These are phyloP conservation scores for Lactifluus piperatus DNA, from an alignment of 768 basidiomycete genomes.

Conservation along the genomic window DNA sequence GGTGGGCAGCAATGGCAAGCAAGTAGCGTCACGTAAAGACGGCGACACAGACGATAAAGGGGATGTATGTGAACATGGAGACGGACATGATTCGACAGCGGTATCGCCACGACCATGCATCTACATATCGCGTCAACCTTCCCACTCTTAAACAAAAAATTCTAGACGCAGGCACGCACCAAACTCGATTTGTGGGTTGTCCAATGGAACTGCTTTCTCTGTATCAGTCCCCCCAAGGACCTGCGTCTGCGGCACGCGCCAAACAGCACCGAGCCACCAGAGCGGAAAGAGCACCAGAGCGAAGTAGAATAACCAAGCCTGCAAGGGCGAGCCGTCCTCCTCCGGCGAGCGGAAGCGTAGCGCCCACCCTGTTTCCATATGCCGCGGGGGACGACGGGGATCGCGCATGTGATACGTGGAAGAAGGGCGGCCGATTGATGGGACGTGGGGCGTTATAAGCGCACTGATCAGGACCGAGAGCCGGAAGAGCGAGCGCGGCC, in stretches of 20 bases:
- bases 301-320: slow-evolving; percentile 72
- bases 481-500: slow-evolving; percentile 41
- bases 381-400: slow-evolving; percentile 54
- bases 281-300: slow-evolving; percentile 56
- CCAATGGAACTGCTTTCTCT: slow-evolving; percentile 65
- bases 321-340: slow-evolving; percentile 41
- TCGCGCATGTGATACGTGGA: slow-evolving; percentile 73
- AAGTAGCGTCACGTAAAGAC: slow-evolving; percentile 38
- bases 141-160: not conserved
- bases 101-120: slow-evolving; percentile 64
- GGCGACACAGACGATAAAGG: slow-evolving; percentile 67
- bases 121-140: slow-evolving; percentile 6
- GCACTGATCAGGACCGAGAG: slow-evolving; percentile 75
- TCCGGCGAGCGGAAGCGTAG: slow-evolving; percentile 49
- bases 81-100: slow-evolving; percentile 72
- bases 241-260: slow-evolving; percentile 55
- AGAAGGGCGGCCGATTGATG: slow-evolving; percentile 47
- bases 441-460: slow-evolving; percentile 68
- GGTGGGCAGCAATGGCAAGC: not conserved
- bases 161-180: slow-evolving; percentile 37
- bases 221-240: slow-evolving; percentile 45
- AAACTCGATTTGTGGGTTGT: slow-evolving; percentile 73
- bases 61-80: slow-evolving; percentile 67
- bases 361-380: slow-evolving; percentile 51
- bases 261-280: slow-evolving; percentile 54